Evolutionary conservation across 2,329 filamentous ascomycete genomes (phyloP).

Genomic region (Ascomycota sp.): DNA sequence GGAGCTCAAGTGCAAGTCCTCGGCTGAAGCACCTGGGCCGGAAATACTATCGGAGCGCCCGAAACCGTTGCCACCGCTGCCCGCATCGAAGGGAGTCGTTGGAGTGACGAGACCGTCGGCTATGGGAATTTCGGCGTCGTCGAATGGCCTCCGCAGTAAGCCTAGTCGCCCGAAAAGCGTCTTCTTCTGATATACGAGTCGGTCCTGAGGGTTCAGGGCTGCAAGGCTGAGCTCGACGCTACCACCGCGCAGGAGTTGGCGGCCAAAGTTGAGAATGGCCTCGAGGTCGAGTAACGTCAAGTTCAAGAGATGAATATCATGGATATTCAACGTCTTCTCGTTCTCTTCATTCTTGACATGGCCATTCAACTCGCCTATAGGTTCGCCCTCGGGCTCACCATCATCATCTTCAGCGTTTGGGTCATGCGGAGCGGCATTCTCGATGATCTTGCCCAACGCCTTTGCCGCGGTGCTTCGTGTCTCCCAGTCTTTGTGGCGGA

Average conservation of each 20-base stretch:
- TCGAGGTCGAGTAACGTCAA: conserved; percentile 57
- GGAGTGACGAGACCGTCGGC: conserved; percentile 23
- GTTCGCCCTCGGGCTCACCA: conserved; percentile 15
- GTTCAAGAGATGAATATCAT: conserved; percentile 40
- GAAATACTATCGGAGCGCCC: conserved; percentile 14
- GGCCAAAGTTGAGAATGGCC: conserved; percentile 61
- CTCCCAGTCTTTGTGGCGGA: conserved; percentile 91
- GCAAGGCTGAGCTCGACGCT: conserved; percentile 71
- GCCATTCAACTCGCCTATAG: conserved; percentile 12
- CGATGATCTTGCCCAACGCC: conserved; percentile 80
- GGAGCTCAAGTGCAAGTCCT: conserved; percentile 61
- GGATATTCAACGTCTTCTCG: conserved; percentile 19
- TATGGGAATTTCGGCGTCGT: conserved; percentile 52
- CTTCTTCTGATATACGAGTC: conserved; percentile 74
- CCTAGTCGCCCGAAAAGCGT: conserved; percentile 64
- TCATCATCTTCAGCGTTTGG: conserved; percentile 54
- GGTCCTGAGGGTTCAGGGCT: conserved; percentile 55
- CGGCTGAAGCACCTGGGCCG: conserved; percentile 21
- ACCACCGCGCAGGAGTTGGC: conserved; percentile 62
- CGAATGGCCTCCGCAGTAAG: conserved; percentile 59
- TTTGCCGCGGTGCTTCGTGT: conserved; percentile 82
- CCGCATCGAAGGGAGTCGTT: conserved; percentile 21
- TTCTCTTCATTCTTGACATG: conserved; percentile 39
- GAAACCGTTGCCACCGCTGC: conserved; percentile 11
- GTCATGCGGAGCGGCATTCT: conserved; percentile 70